Base-by-base conservation (phyloP, 192 early-diverging fungal genomes). In the Backusella sp. region DNA sequence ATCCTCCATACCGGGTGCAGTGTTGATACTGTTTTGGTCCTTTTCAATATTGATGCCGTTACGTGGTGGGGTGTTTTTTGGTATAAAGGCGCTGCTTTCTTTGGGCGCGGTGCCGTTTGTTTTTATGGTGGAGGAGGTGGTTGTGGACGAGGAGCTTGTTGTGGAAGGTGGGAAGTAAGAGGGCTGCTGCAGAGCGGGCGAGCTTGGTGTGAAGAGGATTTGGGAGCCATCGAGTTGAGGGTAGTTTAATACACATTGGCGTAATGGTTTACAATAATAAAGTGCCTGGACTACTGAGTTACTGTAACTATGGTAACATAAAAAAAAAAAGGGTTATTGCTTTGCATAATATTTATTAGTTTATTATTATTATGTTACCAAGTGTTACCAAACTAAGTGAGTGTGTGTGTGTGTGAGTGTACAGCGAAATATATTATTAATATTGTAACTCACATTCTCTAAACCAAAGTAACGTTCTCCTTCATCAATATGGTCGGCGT, bases 281-380 rank as follows among this genome's bases (percentile, higher is more conserved):
- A 99, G 87, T 19, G 96, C 94, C 86, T 99, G 97, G 3, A 99
- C 83, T 12, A 99, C 92, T 6, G 96, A 98, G 84, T 97, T 99
- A 76, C 93, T 93, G 79, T 99, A 99, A 80, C 97, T 92, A 69
- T 14, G 37, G 37, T 39, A 11, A 39, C 11, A 39, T 39, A 39
- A 39, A 39, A 12, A 32, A 32, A 32, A 28, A 28, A 28, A n/a
- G 30, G 37, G 37, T 39, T 76, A 6, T 39, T 12, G 19, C 49
- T 44, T 17, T 26, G 37, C 23, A 52, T 59, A 30, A 77, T 4
- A 28, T 8, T 77, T 1, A 28, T 19, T 77, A 23, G 4, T n/a
- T 36, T 26, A 26, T 70, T 65, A 35, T 2, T 11, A 5, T 30
- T 46, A n/a, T 21, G 79, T 84, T 86, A 93, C 90, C 92, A 95